Evolutionary conservation across 1,284 basidiomycete genomes (phyloP), one percentile per base, ranked within the genome.

Genomic region (Afroboletus lepidellus): DNA sequence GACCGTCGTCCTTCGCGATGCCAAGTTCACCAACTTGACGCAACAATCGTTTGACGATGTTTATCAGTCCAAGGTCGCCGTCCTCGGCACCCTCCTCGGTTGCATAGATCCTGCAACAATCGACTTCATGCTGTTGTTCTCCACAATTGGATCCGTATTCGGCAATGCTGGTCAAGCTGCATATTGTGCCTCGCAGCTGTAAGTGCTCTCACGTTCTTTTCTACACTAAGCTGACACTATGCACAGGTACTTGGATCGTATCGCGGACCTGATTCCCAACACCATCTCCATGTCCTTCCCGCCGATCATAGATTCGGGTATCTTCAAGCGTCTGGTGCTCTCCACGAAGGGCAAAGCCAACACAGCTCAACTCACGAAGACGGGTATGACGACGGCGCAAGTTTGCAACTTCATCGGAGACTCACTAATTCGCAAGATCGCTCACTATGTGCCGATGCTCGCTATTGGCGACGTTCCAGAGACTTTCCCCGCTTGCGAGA

Each of bases 101-200:
- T 65, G 63, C 46, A 45, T 67, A 5, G 53, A 69, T 48, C 57
- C 59, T n/a, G 55, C 49, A 4, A 51, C 46, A n/a, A 52, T 71
- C n/a, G 65, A 69, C 29, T 69, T 71, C 43, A 46, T 70, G 1
- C 30, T 69, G 8, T 50, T 69, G 32, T 69, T 69, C 56, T 71
- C 67, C 1, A 70, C 68, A 0, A 64, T 65, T 20, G 63, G 66
- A 13, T 65, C 65, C 9, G 59, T 69, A 0, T 69, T 69, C 21
- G 67, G 67, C 1, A 71, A 71, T 45, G 66, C 68, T 3, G 69
- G 67, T 15, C 67, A 69, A 54, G 66, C 69, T 7, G 58, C 67
- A 13, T 71, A 69, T 41, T 65, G 62, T 20, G 65, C 64, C 20
- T 59, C 67, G 2, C 64, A 68, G 53, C 37, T 68, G 60, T 66